These are phyloP conservation scores for Phytophthora pinifolia DNA, from an alignment of 352 stramenopile species.

Conservation along the genomic window DNA sequence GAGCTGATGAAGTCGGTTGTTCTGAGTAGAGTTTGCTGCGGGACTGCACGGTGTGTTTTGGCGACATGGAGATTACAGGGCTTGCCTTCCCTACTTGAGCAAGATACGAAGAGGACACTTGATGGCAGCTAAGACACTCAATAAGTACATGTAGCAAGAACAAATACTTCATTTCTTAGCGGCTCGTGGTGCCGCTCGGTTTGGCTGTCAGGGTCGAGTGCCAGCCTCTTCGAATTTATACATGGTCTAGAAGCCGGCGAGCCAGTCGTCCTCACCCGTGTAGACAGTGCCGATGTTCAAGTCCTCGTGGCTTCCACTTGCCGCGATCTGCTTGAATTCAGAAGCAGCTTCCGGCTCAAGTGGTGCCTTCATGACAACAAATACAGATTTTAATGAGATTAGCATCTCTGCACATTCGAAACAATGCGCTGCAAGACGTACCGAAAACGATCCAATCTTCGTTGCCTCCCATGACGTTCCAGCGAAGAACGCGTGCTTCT, in stretches of 20 bases:
- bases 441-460: slow-evolving; percentile 78
- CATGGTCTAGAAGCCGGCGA: slow-evolving; percentile 64
- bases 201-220: neutral
- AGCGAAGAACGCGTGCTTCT: slow-evolving; percentile 83
- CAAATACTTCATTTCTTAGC: slow-evolving; percentile 33
- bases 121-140: neutral
- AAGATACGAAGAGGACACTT: neutral
- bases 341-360: slow-evolving; percentile 64
- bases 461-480: slow-evolving; percentile 82
- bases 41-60: slow-evolving; percentile 53
- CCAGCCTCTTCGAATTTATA: slow-evolving; percentile 22
- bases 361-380: slow-evolving; percentile 49
- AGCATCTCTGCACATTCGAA: neutral
- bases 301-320: slow-evolving; percentile 42
- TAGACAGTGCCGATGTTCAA: slow-evolving; percentile 79
- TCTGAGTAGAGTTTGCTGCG: slow-evolving; percentile 26
- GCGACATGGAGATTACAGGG: slow-evolving; percentile 38
- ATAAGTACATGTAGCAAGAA: slow-evolving; percentile 28
- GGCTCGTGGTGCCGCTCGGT: slow-evolving; percentile 10
- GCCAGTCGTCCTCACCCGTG: slow-evolving; percentile 70
- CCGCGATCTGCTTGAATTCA: slow-evolving; percentile 76
- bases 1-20: neutral
- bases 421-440: slow-evolving; percentile 28
- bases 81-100: slow-evolving; percentile 26
- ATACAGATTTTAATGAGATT: neutral